Base-by-base conservation (phyloP, 2,329 filamentous ascomycete species). In the Alternaria hordeiaustralica region DNA sequence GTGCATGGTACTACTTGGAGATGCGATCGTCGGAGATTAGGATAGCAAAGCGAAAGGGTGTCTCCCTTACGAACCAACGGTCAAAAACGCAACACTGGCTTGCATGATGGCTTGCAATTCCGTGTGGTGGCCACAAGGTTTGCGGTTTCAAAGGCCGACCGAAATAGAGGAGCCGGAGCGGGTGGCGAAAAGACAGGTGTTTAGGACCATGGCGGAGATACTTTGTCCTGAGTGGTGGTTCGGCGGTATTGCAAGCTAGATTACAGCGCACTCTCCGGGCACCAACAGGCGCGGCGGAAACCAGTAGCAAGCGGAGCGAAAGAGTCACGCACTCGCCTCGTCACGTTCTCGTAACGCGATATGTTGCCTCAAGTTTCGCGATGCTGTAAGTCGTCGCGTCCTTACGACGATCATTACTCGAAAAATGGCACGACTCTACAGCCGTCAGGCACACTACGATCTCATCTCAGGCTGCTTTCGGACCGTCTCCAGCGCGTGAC, bases 301-400 rank as follows among this genome's bases (percentile, higher is more conserved):
- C 44, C 49, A 45, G 59, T 56, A 54, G 43, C 33, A 44, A 54
- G 36, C 30, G 36, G 23, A 46, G 30, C 47, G 26, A 43, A 60
- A 60, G 20, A 47, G 46, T 58, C 46, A 41, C 33, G 56, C n/a
- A 59, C 18, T 47, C 53, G 43, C 41, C 23, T 58, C 47, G 23
- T 59, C 55, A 59, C 58, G 49, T 44, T 54, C 46, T 50, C 44
- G 47, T 33, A 53, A 61, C 53, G 53, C 53, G 28, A 45, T 30
- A 50, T 33, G 41, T 36, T 53, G 71, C 67, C 70, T 60, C 72
- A 63, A 64, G 68, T 72, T 70, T 72, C 66, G 70, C 57, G 49
- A 47, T 64, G 45, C 70, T 71, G 71, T 70, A 61, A 59, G 71
- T 63, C 65, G 69, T 72, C 71, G 71, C 68, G 71, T 72, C 69